Percentiles rank a stretch among this genome's conserved stretches.
Evolutionary conservation across 2,329 filamentous ascomycete genomes (phyloP).

Genomic region (Aspergillus pseudoglaucus): DNA sequence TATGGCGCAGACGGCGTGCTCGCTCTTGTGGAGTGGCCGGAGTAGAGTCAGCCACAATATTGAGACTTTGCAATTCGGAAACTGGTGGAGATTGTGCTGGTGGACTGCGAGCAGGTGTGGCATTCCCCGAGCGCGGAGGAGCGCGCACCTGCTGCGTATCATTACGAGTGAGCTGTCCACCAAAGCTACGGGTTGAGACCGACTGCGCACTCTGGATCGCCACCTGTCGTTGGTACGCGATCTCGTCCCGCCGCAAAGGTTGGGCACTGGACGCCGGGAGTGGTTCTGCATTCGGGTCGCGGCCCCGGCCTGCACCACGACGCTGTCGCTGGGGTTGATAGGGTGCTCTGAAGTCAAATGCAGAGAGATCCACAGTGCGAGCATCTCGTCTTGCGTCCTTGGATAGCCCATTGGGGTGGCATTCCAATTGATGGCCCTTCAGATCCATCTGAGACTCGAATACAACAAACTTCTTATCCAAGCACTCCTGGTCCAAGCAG

Average conservation of each 20-base stretch:
- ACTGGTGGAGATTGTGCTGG: conserved; percentile 22
- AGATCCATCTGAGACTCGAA: conserved; percentile 93
- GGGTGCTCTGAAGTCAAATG: conserved; percentile 70
- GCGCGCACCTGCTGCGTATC: conserved; percentile 43
- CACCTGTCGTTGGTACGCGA: conserved; percentile 87
- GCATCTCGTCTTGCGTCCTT: conserved; percentile 81
- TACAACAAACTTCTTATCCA: conserved; percentile 96
- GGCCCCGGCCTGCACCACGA: conserved; percentile 59
- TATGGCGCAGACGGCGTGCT: conserved; percentile 71
- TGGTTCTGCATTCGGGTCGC: conserved; percentile 80
- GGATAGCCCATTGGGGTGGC: conserved; percentile 70
- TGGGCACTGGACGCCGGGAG: conserved; percentile 71
- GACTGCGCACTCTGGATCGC: conserved; percentile 85
- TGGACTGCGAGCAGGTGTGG: conserved; percentile 22
- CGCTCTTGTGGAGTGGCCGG: conserved; percentile 67
- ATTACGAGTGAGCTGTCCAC: conserved; percentile 66
- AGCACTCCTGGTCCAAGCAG: conserved; percentile 76
- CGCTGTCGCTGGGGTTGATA: conserved; percentile 60
- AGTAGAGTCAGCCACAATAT: conserved; percentile 35
- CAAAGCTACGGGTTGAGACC: conserved; percentile 71
- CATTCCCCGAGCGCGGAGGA: conserved; percentile 29
- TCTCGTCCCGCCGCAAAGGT: conserved; percentile 73
- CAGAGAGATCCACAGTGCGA: conserved; percentile 75
- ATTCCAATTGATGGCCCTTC: conserved; percentile 82
- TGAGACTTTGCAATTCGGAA: conserved; percentile 47